phyloP scores from a whole-genome alignment of 352 stramenopile genomes.

The Pythium guiyangense region DNA sequence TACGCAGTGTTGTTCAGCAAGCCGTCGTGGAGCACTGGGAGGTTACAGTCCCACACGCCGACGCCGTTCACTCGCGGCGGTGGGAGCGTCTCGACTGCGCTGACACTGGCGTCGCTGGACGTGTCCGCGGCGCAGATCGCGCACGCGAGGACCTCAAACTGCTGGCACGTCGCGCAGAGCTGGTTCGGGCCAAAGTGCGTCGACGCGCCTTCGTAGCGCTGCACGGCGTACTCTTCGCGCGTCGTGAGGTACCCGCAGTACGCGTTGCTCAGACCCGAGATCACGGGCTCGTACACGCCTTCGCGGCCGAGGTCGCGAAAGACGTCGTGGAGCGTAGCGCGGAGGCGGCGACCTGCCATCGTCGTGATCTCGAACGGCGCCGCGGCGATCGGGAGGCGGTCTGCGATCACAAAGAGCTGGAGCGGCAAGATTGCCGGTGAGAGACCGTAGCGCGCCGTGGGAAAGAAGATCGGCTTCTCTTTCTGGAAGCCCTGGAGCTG shows the following conservation, averaged over 20 bases:
- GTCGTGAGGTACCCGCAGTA: slow-evolving; percentile 87
- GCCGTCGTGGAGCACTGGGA: slow-evolving; percentile 68
- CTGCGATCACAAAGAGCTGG: slow-evolving; percentile 62
- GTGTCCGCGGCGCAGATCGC: slow-evolving; percentile 12
- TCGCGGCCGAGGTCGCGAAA: slow-evolving; percentile 18
- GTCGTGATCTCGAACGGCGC: slow-evolving; percentile 84
- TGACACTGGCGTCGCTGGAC: slow-evolving; percentile 7
- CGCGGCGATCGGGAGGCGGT: slow-evolving; percentile 54
- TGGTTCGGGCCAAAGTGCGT: slow-evolving; percentile 88
- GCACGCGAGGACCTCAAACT: slow-evolving; percentile 64
- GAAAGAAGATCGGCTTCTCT: slow-evolving; percentile 79
- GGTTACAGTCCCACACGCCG: slow-evolving; percentile 67
- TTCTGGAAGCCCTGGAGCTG: slow-evolving; percentile 69
- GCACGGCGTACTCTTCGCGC: slow-evolving; percentile 79
- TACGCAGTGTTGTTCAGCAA: slow-evolving; percentile 39
- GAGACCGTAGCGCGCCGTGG: slow-evolving; percentile 65
- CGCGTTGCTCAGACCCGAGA: slow-evolving; percentile 74
- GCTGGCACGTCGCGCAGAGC: slow-evolving; percentile 67
- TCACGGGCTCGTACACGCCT: slow-evolving; percentile 36
- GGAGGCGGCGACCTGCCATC: slow-evolving; percentile 74
- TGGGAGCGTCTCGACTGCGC: slow-evolving; percentile 21
- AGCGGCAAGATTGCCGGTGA: slow-evolving; percentile 69
- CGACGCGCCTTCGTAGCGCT: slow-evolving; percentile 88
- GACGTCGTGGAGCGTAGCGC: slow-evolving; percentile 25
- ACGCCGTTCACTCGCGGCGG: slow-evolving; percentile 58